Evolutionary conservation across 768 basidiomycete species (phyloP).

Genomic region (Russula virescens): DNA sequence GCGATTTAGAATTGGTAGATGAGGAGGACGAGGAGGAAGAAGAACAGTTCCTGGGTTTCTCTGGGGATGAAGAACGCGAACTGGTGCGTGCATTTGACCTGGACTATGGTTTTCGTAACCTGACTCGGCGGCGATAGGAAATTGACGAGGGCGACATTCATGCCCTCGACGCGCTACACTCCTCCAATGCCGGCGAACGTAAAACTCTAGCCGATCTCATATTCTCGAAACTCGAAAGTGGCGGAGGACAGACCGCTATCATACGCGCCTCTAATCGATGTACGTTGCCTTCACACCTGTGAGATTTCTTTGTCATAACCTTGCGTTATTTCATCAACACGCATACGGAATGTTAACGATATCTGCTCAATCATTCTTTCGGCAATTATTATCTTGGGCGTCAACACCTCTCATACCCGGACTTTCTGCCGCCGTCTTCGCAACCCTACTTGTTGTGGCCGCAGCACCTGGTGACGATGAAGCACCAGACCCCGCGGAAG

Average conservation of each 20-base stretch:
- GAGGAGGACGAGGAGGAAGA: conserved; percentile 61
- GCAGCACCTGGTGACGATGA: conserved; percentile 41
- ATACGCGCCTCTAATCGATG: conserved; percentile 61
- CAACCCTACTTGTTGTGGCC: conserved; percentile 10
- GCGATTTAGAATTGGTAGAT: conserved; percentile 32
- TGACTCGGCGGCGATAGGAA: conserved; percentile 43
- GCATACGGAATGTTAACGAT: not conserved
- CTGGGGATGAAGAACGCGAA: conserved; percentile 43
- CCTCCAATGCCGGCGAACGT: conserved; percentile 67
- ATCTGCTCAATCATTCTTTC: not conserved
- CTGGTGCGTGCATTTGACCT: conserved; percentile 36
- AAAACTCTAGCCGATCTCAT: conserved; percentile 95
- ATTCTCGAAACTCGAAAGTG: conserved; percentile 81
- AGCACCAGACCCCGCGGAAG: conserved; percentile 69
- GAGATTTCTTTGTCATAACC: too few species aligned
- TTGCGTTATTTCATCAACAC: too few species aligned
- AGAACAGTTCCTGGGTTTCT: conserved; percentile 39
- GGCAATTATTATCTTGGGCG: not conserved
- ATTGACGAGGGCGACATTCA: conserved; percentile 88
- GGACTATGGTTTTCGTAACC: not conserved
- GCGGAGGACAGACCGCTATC: conserved; percentile 44
- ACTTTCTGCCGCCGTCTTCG: conserved; percentile 7
- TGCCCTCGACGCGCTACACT: conserved; percentile 75
- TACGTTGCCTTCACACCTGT: conserved; percentile 5
- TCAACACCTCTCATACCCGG: not conserved